phyloP scores from a whole-genome alignment of 192 early-diverging fungal genomes.

The Coemansia sp. region DNA sequence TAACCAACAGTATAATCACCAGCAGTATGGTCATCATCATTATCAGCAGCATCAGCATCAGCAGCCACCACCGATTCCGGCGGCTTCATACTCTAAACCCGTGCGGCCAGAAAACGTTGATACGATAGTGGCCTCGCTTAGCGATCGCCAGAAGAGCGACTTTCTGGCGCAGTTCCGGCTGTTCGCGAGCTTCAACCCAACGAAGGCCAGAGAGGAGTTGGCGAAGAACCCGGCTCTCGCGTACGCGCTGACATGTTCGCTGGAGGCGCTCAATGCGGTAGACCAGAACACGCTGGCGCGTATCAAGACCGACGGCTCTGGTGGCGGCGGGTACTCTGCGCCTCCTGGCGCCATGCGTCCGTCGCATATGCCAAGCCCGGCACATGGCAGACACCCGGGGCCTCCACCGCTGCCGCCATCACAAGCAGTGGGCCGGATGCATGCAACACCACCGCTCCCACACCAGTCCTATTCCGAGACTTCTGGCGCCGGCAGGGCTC shows the following conservation, averaged over 20 bases:
- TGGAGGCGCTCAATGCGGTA: slow-evolving; percentile 23
- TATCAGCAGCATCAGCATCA: too few species aligned
- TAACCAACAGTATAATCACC: too few species aligned
- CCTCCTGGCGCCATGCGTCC: neutral
- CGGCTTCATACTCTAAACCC: slow-evolving; percentile 2
- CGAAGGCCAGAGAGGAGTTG: slow-evolving; percentile 34
- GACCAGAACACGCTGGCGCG: slow-evolving; percentile 14
- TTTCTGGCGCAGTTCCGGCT: slow-evolving; percentile 35
- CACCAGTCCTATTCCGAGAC: neutral
- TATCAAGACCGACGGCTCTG: neutral
- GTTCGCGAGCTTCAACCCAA: slow-evolving; percentile 27
- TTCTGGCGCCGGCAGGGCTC: neutral
- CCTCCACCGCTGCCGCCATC: neutral
- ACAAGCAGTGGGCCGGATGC: neutral
- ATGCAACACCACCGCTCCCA: neutral
- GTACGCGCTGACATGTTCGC: slow-evolving; percentile 14
- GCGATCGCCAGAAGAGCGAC: slow-evolving; percentile 11
- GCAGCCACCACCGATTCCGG: neutral
- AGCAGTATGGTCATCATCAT: too few species aligned
- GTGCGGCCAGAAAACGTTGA: slow-evolving; percentile 13
- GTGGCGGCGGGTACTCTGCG: neutral
- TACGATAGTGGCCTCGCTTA: slow-evolving; percentile 14
- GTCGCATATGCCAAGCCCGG: neutral
- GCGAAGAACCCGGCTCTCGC: slow-evolving; percentile 38
- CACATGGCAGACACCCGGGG: slow-evolving; percentile 5